Conservation (phyloP, 2,329 filamentous ascomycete genomes). For the Epicoccum sorghinum region DNA sequence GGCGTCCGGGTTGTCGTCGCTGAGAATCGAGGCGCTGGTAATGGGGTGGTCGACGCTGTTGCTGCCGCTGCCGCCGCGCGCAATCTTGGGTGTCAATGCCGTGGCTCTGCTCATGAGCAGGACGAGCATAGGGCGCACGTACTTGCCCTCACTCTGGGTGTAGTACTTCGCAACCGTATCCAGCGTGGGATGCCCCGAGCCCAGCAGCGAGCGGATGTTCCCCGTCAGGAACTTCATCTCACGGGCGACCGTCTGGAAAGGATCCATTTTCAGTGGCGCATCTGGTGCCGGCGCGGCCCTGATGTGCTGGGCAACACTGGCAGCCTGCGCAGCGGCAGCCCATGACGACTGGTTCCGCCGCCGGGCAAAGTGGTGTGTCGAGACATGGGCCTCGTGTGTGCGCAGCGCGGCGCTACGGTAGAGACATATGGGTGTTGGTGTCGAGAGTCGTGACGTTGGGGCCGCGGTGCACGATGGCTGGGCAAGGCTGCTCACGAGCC, state of each 20-base stretch:
- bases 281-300: conserved; percentile 67
- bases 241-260: conserved; percentile 87
- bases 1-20: conserved; percentile 73
- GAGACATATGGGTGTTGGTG: conserved; percentile 26
- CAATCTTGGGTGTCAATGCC: conserved; percentile 71
- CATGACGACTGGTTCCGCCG: conserved; percentile 68
- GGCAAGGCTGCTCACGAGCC: conserved; percentile 43
- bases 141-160: conserved; percentile 94
- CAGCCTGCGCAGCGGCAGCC: conserved; percentile 65
- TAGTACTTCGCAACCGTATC: conserved; percentile 98
- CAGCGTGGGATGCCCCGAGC: conserved; percentile 90
- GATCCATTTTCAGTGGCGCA: conserved; percentile 78
- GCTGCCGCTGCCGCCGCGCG: conserved; percentile 22
- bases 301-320: conserved; percentile 70
- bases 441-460: conserved; percentile 26
- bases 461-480: conserved; percentile 16
- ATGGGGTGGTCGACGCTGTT: conserved; percentile 63
- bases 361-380: conserved; percentile 44
- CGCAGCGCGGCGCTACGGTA: conserved; percentile 15
- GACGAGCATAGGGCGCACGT: conserved; percentile 91
- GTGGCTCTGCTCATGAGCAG: conserved; percentile 96
- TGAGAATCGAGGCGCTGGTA: conserved; percentile 66
- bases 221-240: conserved; percentile 96
- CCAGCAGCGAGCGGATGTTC: conserved; percentile 90
- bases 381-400: conserved; percentile 21